Evolutionary conservation across 2,329 filamentous ascomycete genomes (phyloP), one percentile per base, ranked within the genome.

Genomic region (Ophiostoma sp.): DNA sequence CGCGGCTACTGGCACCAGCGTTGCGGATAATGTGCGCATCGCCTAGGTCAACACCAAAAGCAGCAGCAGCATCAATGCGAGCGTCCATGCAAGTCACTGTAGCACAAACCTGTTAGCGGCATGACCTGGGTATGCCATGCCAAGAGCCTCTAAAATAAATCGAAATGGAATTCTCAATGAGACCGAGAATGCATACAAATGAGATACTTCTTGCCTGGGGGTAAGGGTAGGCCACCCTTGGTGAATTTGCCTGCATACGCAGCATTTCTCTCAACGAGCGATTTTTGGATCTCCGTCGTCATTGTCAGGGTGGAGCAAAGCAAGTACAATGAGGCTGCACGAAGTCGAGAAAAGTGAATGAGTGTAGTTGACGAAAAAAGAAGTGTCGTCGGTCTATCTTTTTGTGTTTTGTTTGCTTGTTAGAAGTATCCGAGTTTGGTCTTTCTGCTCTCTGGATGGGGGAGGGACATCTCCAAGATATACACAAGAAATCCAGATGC

Each of bases 31-130:
- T 85, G 77, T 95, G 91, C 0, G 91, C 91, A 72, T 93, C 89
- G 55, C 91, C 91, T 18, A 91, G 83, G 27, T 83, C 79, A 69
- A 93, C 88, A 8, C 88, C 89, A 67, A 92, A 89, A 1, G 89
- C 89, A 12, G 84, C 80, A 3, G 86, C 83, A 0, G 91, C 87
- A 73, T 94, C 83, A 73, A 88, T 80, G 66, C 91, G 86, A 5
- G 91, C 89, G 74, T 95, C 91, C 90, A 95, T 95, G 78, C 91
- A 95, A 0, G 90, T 91, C 62, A 94, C 83, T 84, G 41, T 27
- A 40, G 12, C 27, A 64, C 16, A 65, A 18, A 5, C 3, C 16
- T 7, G 16, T 38, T 38, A 45, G 52, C 38, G 66, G 52, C 52
- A 16, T 47, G 3, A 7, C 14, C n/a, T 27, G 12, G 41, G 12